phyloP scores from a whole-genome alignment of 352 stramenopile species.

The Phytophthora quininea region DNA sequence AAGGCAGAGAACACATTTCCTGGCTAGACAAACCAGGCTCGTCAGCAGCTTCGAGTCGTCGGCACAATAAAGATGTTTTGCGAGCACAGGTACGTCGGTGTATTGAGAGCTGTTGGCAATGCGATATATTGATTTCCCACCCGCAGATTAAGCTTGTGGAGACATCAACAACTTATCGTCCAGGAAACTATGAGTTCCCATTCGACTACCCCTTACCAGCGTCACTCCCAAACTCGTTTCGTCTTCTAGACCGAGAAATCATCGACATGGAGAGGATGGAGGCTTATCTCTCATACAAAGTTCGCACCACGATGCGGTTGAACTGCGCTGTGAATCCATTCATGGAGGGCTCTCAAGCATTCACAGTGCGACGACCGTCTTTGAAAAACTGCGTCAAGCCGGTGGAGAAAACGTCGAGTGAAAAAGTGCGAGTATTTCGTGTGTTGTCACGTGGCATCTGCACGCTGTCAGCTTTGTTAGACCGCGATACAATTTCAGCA shows the following conservation, averaged over 20 bases:
- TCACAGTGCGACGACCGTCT: conserved; percentile 6
- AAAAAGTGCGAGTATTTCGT: conserved; percentile 13
- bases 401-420: conserved; percentile 6
- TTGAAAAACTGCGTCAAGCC: background rate
- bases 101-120: background rate
- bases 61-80: conserved; percentile 9
- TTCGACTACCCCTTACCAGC: conserved; percentile 15
- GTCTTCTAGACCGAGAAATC: conserved; percentile 4
- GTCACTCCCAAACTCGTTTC: conserved; percentile 16
- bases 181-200: conserved; percentile 14
- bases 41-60: conserved; percentile 2
- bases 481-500: conserved; percentile 12
- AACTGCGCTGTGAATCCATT: conserved; percentile 1
- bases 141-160: conserved; percentile 8
- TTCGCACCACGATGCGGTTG: conserved; percentile 5
- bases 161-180: background rate
- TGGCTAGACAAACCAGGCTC: conserved; percentile 13
- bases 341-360: conserved; percentile 12
- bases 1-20: conserved; percentile 22
- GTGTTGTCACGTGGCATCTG: conserved; percentile 19
- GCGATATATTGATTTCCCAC: no score
- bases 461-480: conserved; percentile 17
- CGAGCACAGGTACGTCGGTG: background rate
- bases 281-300: conserved; percentile 15
- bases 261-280: conserved; percentile 18